phyloP scores from a whole-genome alignment of 2,329 filamentous ascomycete species.

The Ceratocystis huliohia region DNA sequence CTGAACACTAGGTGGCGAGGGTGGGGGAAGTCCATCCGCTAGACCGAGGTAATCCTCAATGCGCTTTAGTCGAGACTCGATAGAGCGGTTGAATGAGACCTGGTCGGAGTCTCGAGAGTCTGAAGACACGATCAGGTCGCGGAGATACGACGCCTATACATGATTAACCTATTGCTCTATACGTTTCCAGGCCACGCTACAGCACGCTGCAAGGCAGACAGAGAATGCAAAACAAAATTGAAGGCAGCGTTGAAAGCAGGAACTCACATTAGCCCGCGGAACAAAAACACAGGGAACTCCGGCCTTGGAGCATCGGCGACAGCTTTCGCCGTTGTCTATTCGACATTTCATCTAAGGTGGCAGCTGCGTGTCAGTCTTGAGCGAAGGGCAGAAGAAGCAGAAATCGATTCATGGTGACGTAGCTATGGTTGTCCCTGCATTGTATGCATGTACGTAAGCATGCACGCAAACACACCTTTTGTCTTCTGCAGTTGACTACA shows the following conservation, averaged over 20 bases:
- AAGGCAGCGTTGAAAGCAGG: conserved; percentile 10
- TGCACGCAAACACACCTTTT: conserved; percentile 6
- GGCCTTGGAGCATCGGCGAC: conserved; percentile 28
- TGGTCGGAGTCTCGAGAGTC: conserved; percentile 20
- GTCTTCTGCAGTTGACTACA: conserved; percentile 15
- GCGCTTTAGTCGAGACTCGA: conserved; percentile 22
- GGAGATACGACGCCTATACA: conserved; percentile 19
- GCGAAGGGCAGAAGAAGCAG: conserved; percentile 24
- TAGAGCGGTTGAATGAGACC: conserved; percentile 20
- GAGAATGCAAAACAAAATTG: neutral
- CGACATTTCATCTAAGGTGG: conserved; percentile 29
- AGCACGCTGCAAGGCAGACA: no score
- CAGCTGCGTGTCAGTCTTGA: conserved; percentile 23
- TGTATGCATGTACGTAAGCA: no score
- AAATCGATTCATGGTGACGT: neutral
- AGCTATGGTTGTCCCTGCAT: neutral
- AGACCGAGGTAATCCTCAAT: conserved; percentile 26
- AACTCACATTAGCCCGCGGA: conserved; percentile 30
- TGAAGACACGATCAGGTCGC: conserved; percentile 20
- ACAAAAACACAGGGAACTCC: conserved; percentile 32
- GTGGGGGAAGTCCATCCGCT: conserved; percentile 21
- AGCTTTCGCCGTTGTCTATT: conserved; percentile 28
- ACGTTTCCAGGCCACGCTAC: no score
- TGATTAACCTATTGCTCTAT: neutral
- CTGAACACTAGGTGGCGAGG: conserved; percentile 17